Evolutionary conservation across 1,139 yeast genomes (phyloP).

Genomic region (Kluyveromyces marxianus): DNA sequence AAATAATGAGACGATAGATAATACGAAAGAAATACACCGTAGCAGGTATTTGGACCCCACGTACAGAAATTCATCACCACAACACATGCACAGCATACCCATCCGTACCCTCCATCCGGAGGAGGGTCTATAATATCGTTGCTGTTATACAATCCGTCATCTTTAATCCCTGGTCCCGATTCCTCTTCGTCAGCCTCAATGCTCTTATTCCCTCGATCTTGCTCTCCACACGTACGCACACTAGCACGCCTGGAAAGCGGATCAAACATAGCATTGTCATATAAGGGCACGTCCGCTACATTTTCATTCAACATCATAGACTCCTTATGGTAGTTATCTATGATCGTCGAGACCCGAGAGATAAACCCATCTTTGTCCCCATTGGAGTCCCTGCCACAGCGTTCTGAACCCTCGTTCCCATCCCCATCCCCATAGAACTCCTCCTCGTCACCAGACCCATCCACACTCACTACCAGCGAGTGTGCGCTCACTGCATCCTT

Average conservation of each 20-base stretch:
- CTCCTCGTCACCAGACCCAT: too few relatives aligned
- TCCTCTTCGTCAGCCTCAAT: neutral
- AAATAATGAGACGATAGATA: constrained; percentile 40
- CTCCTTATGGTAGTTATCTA: constrained; percentile 2
- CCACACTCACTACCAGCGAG: too few relatives aligned
- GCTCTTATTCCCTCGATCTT: neutral
- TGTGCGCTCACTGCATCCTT: neutral
- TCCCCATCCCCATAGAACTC: too few relatives aligned
- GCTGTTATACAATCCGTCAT: constrained; percentile 27
- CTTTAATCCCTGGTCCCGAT: neutral
- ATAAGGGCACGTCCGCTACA: constrained; percentile 1
- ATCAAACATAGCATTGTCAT: constrained; percentile 2
- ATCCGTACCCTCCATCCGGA: constrained; percentile 54
- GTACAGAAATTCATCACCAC: constrained; percentile 40
- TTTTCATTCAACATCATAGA: constrained; percentile 1
- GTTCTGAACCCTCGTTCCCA: too few relatives aligned
- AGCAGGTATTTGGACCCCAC: constrained; percentile 60
- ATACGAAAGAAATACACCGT: constrained; percentile 48
- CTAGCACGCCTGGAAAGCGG: constrained; percentile 4
- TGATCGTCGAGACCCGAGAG: constrained; percentile 1
- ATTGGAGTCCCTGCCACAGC: too few relatives aligned
- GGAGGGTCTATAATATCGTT: constrained; percentile 36
- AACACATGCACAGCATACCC: constrained; percentile 51
- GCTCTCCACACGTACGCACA: too few relatives aligned
- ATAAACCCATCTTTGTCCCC: constrained; percentile 6